Evolutionary conservation across 2,329 filamentous ascomycete genomes (phyloP).

Genomic region (Juglanconis sp.): DNA sequence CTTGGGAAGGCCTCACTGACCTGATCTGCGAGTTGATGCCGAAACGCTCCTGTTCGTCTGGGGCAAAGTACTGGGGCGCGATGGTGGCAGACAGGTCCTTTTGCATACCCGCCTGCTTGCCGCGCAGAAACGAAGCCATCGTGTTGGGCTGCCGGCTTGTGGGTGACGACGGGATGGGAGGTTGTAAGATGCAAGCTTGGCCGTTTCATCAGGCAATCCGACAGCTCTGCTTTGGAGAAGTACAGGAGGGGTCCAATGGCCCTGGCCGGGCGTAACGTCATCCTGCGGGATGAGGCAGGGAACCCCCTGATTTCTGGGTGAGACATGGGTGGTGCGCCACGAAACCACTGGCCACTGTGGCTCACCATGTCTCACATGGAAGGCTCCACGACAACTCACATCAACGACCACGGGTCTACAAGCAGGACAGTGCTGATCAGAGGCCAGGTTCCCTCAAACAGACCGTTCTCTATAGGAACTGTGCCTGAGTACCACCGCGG

Average conservation of each 20-base stretch:
- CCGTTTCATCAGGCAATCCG: neutral
- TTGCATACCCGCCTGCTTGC: constrained; percentile 90
- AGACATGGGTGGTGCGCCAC: too few relatives aligned
- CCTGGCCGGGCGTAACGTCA: constrained; percentile 6
- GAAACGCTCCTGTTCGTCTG: constrained; percentile 80
- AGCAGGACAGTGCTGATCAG: too few relatives aligned
- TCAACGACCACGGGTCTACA: too few relatives aligned
- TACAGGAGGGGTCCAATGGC: neutral
- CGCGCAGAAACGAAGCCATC: constrained; percentile 86
- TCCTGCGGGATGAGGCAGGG: neutral
- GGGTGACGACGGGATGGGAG: neutral
- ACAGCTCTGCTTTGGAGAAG: neutral
- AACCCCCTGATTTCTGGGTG: neutral
- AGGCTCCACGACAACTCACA: too few relatives aligned
- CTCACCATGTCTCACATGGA: too few relatives aligned
- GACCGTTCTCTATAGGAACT: too few relatives aligned
- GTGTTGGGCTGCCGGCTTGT: constrained; percentile 1
- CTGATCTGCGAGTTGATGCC: constrained; percentile 76
- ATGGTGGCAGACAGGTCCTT: constrained; percentile 85
- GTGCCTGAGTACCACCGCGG: too few relatives aligned
- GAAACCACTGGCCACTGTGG: too few relatives aligned
- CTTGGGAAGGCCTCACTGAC: constrained; percentile 33
- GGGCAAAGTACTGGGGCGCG: constrained; percentile 70
- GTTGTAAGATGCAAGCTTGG: neutral
- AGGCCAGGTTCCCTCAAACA: too few relatives aligned